Conservation (phyloP, 345 rosid genomes). For the Sonneratia caseolaris region DNA sequence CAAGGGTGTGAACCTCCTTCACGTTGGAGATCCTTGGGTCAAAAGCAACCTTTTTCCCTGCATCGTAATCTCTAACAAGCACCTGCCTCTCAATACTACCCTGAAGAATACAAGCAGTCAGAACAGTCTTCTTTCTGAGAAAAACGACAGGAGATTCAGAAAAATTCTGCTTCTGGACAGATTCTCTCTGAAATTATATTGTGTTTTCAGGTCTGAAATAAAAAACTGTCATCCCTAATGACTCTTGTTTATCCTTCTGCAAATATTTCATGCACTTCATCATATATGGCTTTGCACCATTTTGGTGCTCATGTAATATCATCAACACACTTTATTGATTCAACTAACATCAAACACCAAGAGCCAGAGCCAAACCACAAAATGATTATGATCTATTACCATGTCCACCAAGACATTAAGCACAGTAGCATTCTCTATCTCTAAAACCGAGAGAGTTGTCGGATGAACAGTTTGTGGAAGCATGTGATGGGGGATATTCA, state of each 20-base stretch:
- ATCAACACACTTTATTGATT: not conserved
- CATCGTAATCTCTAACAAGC: slow-evolving; percentile 79
- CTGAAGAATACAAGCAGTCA: slow-evolving; percentile 27
- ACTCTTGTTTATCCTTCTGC: not conserved
- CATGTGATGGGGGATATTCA: slow-evolving; percentile 59
- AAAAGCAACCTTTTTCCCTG: slow-evolving; percentile 76
- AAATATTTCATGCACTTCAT: not conserved
- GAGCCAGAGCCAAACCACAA: not conserved
- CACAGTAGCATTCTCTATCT: slow-evolving; percentile 65
- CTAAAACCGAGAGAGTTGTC: slow-evolving; percentile 60
- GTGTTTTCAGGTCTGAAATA: not conserved
- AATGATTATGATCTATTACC: slow-evolving; percentile 33
- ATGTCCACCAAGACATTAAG: slow-evolving; percentile 83
- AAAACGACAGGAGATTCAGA: not conserved
- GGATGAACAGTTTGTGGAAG: slow-evolving; percentile 82
- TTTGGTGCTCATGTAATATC: not conserved
- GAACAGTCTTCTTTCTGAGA: not conserved
- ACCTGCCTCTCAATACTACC: slow-evolving; percentile 80
- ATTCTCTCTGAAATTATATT: not conserved
- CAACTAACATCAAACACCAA: not conserved
- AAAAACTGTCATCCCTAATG: not conserved
- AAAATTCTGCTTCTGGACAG: not conserved
- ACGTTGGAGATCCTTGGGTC: slow-evolving; percentile 58
- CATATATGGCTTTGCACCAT: not conserved
- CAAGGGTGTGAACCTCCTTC: slow-evolving; percentile 78